phyloP scores from a whole-genome alignment of 164 flowering plant species.

The Sedum album region DNA sequence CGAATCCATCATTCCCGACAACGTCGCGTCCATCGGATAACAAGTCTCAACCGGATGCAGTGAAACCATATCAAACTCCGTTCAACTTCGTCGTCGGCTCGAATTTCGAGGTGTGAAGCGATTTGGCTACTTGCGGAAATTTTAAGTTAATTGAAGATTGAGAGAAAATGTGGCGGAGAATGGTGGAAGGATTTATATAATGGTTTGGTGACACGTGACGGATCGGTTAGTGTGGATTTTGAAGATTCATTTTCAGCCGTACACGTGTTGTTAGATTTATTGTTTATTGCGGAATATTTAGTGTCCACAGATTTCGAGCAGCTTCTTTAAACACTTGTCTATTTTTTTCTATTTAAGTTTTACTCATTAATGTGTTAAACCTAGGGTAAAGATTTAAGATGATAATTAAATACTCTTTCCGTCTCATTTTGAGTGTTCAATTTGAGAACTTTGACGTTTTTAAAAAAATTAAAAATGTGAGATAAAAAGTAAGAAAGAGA shows the following conservation, averaged over 20 bases:
- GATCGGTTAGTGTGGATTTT: not conserved
- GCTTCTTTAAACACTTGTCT: not conserved
- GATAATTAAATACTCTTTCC: no score
- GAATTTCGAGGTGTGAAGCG: not conserved
- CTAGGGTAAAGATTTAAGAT: no score
- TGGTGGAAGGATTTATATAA: not conserved
- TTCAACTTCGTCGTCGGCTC: not conserved
- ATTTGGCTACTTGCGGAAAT: not conserved
- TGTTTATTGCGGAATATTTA: not conserved
- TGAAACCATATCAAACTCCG: not conserved
- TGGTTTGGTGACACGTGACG: not conserved
- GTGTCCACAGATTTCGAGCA: slow-evolving; percentile 2
- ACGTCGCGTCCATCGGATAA: not conserved
- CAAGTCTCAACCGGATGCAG: not conserved
- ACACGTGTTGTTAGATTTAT: not conserved
- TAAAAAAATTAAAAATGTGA: no score
- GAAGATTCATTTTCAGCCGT: not conserved
- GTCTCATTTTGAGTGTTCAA: no score
- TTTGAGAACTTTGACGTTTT: no score
- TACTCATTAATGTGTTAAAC: no score
- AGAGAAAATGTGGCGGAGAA: not conserved
- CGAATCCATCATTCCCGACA: not conserved
- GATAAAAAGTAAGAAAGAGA: no score
- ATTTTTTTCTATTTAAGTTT: no score
- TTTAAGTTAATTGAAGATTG: not conserved